These are phyloP conservation scores for Diaporthe citri DNA, from an alignment of 2,329 filamentous ascomycete species.

Conservation along the genomic window DNA sequence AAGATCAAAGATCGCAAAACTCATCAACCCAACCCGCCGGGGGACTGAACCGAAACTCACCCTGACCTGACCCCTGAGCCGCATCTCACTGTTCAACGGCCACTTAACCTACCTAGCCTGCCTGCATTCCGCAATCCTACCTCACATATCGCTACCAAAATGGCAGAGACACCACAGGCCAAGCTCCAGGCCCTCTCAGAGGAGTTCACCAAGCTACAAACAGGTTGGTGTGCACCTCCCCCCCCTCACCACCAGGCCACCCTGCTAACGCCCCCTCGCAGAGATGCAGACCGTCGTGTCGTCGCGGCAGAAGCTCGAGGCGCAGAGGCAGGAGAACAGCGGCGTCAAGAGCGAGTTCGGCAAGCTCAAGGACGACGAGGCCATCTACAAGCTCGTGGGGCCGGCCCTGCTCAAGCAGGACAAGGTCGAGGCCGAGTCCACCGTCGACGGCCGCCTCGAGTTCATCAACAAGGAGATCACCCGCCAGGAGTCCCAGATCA, in stretches of 20 bases:
- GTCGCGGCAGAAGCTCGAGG: constrained; percentile 90
- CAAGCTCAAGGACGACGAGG: constrained; percentile 81
- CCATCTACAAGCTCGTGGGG: constrained; percentile 95
- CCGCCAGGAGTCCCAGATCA: constrained; percentile 64
- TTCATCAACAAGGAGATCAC: constrained; percentile 94
- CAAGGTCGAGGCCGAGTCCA: constrained; percentile 87
- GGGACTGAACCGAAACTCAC: neutral
- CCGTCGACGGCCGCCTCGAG: constrained; percentile 89
- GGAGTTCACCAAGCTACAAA: constrained; percentile 88
- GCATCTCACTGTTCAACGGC: neutral
- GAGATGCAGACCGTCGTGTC: constrained; percentile 83
- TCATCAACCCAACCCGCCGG: constrained; percentile 12
- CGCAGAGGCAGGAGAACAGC: constrained; percentile 92
- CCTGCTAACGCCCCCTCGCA: constrained; percentile 52
- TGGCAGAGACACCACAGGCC: constrained; percentile 80
- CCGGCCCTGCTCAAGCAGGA: constrained; percentile 96
- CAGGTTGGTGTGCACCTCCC: constrained; percentile 66
- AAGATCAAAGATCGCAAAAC: constrained; percentile 18
- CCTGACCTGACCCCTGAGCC: constrained; percentile 14
- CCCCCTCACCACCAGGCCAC: neutral
- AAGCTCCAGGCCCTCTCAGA: constrained; percentile 86
- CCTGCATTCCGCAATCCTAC: neutral
- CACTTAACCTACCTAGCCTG: constrained; percentile 1
- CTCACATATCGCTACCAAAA: constrained; percentile 51
- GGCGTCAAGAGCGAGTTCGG: constrained; percentile 93